phyloP scores from a whole-genome alignment of 768 basidiomycete species.

The Lactarius psammicola region DNA sequence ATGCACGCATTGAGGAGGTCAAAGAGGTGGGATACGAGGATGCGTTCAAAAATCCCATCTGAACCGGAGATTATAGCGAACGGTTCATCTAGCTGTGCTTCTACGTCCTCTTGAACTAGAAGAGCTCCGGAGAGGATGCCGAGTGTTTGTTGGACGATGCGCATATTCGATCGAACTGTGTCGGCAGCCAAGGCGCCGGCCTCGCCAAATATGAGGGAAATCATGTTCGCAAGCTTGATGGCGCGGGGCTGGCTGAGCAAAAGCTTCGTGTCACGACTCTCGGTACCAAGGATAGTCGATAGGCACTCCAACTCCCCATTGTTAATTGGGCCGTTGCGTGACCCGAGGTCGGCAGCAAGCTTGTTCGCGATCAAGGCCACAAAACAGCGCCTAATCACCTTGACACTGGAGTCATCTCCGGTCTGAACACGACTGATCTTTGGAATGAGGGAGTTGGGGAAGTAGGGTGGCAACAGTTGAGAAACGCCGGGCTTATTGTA shows the following conservation, averaged over 20 bases:
- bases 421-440: background rate
- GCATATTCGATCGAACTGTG: background rate
- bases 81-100: no score
- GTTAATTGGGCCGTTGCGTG: background rate
- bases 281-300: background rate
- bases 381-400: background rate
- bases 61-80: no score
- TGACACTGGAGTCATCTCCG: background rate
- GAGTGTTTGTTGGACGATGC: slow-evolving; percentile 2
- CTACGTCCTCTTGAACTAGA: background rate
- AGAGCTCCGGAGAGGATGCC: background rate
- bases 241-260: slow-evolving; percentile 1
- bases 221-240: background rate
- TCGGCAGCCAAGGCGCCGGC: background rate
- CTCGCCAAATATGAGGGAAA: background rate
- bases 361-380: background rate
- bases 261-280: background rate
- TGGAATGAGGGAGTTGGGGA: background rate
- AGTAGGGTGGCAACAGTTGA: background rate
- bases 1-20: no score
- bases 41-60: no score
- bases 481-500: background rate
- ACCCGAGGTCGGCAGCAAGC: background rate
- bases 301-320: background rate
- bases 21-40: no score